Evolutionary conservation across 2,329 filamentous ascomycete genomes (phyloP).

Genomic region (Penicillium brasilianum): DNA sequence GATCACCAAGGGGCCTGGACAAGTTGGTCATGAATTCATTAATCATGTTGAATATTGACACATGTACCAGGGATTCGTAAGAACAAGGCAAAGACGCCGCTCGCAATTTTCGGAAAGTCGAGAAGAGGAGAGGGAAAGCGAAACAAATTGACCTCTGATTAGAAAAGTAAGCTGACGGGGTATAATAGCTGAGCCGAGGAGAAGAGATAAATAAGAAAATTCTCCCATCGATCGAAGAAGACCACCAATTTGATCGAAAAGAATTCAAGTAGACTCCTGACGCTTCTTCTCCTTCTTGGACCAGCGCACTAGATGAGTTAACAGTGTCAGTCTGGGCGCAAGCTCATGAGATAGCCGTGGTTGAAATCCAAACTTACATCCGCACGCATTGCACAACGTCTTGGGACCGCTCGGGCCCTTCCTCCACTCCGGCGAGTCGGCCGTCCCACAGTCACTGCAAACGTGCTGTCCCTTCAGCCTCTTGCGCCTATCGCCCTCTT

Average conservation of each 20-base stretch:
- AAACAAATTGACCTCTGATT: background rate
- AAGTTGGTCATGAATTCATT: conserved; percentile 22
- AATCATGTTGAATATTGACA: conserved; percentile 10
- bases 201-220: background rate
- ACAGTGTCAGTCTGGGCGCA: background rate
- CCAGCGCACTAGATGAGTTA: conserved; percentile 57
- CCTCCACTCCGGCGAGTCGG: conserved; percentile 94
- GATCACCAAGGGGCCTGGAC: background rate
- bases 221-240: background rate
- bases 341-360: background rate
- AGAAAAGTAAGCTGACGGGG: background rate
- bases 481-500: conserved; percentile 73
- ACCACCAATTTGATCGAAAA: background rate
- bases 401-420: conserved; percentile 93
- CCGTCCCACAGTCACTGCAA: conserved; percentile 91
- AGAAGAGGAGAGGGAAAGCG: background rate
- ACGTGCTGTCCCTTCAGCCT: conserved; percentile 94
- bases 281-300: conserved; percentile 79
- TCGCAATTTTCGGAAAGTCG: background rate
- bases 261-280: conserved; percentile 31
- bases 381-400: conserved; percentile 94
- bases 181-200: conserved; percentile 2
- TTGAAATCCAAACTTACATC: conserved; percentile 60
- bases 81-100: background rate
- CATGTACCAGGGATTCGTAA: background rate